Evolutionary conservation across 768 basidiomycete genomes (phyloP).

Genomic region (Phaeolepiota aurea): DNA sequence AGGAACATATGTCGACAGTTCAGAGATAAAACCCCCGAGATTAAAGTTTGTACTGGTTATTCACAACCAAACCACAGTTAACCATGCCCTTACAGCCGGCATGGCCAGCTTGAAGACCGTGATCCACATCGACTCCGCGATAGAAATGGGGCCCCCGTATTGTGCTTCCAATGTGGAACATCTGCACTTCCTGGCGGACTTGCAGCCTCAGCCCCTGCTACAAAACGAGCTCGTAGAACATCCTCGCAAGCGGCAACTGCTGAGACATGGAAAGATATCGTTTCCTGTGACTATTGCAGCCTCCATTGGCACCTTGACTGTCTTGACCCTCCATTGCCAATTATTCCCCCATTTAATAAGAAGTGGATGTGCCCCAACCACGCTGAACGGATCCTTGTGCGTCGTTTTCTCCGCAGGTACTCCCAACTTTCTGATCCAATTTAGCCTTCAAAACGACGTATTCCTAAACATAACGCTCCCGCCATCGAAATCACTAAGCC

Average conservation of each 20-base stretch:
- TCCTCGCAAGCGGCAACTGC: conserved; percentile 31
- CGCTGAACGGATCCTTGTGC: conserved; percentile 75
- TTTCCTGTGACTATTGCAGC: conserved; percentile 93
- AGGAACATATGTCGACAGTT: conserved; percentile 79
- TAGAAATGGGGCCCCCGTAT: conserved; percentile 70
- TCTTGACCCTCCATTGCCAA: conserved; percentile 79
- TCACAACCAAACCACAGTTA: not conserved
- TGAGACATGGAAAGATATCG: conserved; percentile 64
- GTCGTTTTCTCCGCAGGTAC: conserved; percentile 19
- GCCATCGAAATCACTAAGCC: conserved; percentile 72
- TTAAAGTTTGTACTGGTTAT: conserved; percentile 56
- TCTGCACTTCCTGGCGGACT: conserved; percentile 60
- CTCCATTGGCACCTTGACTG: conserved; percentile 98
- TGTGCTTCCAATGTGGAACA: conserved; percentile 86
- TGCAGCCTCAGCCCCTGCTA: conserved; percentile 41
- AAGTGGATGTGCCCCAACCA: conserved; percentile 99
- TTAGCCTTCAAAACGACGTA: conserved; percentile 76
- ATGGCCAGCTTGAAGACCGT: conserved; percentile 84
- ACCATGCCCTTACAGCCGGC: conserved; percentile 44
- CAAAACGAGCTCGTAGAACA: conserved; percentile 47
- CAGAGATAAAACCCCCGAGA: conserved; percentile 67
- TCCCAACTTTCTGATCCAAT: conserved; percentile 9
- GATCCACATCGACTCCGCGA: conserved; percentile 85
- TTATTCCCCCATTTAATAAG: conserved; percentile 78
- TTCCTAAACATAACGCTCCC: conserved; percentile 60